Evolutionary conservation across 2,329 filamentous ascomycete genomes (phyloP), one percentile per base, ranked within the genome.

Genomic region (Tolypocladium tropicale): DNA sequence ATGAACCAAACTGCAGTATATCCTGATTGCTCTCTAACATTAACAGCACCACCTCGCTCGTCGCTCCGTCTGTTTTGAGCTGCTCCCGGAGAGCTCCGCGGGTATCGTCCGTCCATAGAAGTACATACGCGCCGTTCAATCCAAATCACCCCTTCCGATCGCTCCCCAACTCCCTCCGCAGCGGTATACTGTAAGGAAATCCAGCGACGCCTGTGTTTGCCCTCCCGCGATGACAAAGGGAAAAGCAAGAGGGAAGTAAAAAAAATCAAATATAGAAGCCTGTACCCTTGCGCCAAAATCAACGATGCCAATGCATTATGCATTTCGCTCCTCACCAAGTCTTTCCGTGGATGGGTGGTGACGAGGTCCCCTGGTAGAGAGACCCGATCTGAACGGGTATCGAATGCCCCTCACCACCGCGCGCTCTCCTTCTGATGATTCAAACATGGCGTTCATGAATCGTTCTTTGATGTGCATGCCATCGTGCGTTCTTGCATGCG

Each of bases 41-140:
- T 25, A 28, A 52, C 30, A 37, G 36, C 46, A 18, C 43, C n/a
- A 30, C 43, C 25, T 30, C 18, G 25, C 16, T 48, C 25, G 43
- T 25, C 10, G 30, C 6, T 48, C 16, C 43, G 30, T 48, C 43
- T 28, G 30, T 34, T 50, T 10, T 12, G 18, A 53, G 52, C 53
- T 52, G 52, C 30, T 51, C 55, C 39, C 28, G 34, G 53, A 50
- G 34, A 55, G 41, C 55, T 41, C 55, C 55, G 36, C 46, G 57
- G 57, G 55, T 59, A 59, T 59, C 55, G 53, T 57, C 46, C 25
- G 9, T 30, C 43, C 25, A 9, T 49, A 49, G 37, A 57, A 57
- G 28, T 55, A 57, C 53, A 59, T 14, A 32, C 46, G 30, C n/a
- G 46, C 43, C 46, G 30, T 32, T 12, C 46, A n/a, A 49, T 30